Evolutionary conservation across 768 basidiomycete species (phyloP).

Genomic region (Pleurotus platypus): DNA sequence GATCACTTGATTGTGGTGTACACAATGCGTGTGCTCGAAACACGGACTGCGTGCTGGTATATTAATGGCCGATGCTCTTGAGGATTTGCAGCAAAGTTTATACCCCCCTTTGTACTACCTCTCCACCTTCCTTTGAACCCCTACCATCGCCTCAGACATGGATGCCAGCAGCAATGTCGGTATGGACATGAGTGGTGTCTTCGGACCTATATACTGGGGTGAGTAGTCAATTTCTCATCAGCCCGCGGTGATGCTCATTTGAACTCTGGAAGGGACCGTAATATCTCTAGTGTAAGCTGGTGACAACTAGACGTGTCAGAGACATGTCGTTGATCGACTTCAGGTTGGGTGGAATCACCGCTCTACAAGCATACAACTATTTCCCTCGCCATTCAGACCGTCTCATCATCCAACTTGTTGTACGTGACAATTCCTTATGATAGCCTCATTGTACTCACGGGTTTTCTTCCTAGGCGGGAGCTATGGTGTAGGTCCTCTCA

Average conservation of each 20-base stretch:
- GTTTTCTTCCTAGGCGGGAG: conserved; percentile 9
- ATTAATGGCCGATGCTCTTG: no score
- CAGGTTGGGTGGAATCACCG: conserved; percentile 36
- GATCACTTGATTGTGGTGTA: no score
- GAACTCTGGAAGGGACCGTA: conserved; percentile 18
- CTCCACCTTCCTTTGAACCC: no score
- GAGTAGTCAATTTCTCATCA: neutral
- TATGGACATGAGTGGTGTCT: conserved; percentile 21
- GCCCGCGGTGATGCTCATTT: neutral
- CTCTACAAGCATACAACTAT: conserved; percentile 38
- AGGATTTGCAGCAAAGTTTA: no score
- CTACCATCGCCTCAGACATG: no score
- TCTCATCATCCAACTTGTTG: conserved; percentile 23
- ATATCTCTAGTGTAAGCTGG: conserved; percentile 21
- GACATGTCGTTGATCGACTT: neutral
- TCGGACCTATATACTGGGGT: conserved; percentile 31
- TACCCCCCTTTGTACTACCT: no score
- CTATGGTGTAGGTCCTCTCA: conserved; percentile 13
- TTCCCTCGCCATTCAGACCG: conserved; percentile 29
- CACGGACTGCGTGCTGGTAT: no score
- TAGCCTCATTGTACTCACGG: neutral
- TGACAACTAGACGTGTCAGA: no score
- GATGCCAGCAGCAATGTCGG: neutral
- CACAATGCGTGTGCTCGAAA: no score
- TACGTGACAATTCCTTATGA: conserved; percentile 12